Base-by-base conservation (phyloP, 148 eudicot species). In the Diospyros kaki region DNA sequence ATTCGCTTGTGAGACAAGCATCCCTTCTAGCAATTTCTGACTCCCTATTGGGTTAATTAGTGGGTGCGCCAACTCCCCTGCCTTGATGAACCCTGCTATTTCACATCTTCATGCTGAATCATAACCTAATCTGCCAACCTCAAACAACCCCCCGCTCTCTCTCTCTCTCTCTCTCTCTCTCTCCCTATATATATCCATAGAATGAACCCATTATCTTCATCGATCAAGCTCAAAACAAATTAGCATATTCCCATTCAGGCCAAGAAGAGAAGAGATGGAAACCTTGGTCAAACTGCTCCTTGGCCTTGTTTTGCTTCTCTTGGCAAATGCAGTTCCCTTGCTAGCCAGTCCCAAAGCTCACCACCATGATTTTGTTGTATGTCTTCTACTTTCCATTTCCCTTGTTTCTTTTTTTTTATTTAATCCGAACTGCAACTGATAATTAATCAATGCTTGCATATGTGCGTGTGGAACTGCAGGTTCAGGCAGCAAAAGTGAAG, bases 311-410 rank as follows among this genome's bases (percentile, higher is more conserved):
- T 79, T 15, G 74, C 86, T 64, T 63, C 82, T 28, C 62, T 73
- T 82, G 10, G 83, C 91, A 60, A 75, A 74, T 76, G 89, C 94
- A 68, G 90, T 28, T 28, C 28, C 28, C 28, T 28, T 28, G 28
- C 28, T 28, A 28, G 28, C 28, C 28, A 28, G 28, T 28, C 28
- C 28, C 28, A 28, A 88, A 59, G 86, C 73, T 53, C 93, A 86
- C 55, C 59, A 83, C 75, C 92, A 89, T 64, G 68, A 87, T 54
- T 93, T 93, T 71, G 78, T 70, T 12, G 98, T 93, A 93, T 40
- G 93, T 67, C 64, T 43, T 75, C 64, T 48, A 5, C 59, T 51
- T 64, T 48, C 64, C 53, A 28, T 9, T 13, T 1, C 2, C 68
- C 1, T 1, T 46, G 41, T 3, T 1, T 76, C 3, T 55, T 1